phyloP scores from a whole-genome alignment of 1,139 yeast species.

The Pichia sp. region DNA sequence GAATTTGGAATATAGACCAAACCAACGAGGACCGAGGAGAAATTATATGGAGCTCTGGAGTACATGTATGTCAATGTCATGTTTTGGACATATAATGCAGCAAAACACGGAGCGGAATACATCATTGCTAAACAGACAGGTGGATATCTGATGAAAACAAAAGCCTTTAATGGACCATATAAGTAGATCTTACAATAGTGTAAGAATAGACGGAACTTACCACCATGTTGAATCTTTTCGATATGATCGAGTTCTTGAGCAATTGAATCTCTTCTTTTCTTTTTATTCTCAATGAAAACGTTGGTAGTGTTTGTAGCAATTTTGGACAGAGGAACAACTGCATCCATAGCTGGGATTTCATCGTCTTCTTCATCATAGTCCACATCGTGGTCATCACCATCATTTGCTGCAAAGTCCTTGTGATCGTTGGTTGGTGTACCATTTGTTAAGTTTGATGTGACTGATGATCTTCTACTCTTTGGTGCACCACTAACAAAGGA shows the following conservation, averaged over 20 bases:
- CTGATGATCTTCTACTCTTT: conserved; percentile 10
- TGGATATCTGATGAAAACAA: conserved; percentile 60
- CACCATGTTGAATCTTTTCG: conserved; percentile 18
- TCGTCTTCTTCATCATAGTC: conserved; percentile 24
- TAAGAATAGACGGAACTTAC: conserved; percentile 21
- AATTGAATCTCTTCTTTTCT: conserved; percentile 23
- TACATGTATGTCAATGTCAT: conserved; percentile 68
- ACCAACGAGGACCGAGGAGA: conserved; percentile 65
- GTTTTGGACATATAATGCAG: conserved; percentile 69
- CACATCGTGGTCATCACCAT: conserved; percentile 6
- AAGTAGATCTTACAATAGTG: conserved; percentile 39
- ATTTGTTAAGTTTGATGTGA: not conserved
- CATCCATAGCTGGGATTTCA: conserved; percentile 29
- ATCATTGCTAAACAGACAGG: conserved; percentile 67
- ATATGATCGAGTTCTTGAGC: conserved; percentile 30
- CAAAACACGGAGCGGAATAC: conserved; percentile 69
- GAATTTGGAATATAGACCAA: conserved; percentile 83
- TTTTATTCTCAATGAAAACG: conserved; percentile 28
- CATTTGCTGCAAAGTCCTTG: not conserved
- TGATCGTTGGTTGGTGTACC: not conserved
- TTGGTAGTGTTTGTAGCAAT: conserved; percentile 30
- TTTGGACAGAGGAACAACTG: conserved; percentile 35
- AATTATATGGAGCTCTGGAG: conserved; percentile 65
- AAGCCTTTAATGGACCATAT: conserved; percentile 48
- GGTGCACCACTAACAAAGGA: conserved; percentile 13